Base-by-base conservation (phyloP, 129 eudicot species). In the Gnaphalium uliginosum region DNA sequence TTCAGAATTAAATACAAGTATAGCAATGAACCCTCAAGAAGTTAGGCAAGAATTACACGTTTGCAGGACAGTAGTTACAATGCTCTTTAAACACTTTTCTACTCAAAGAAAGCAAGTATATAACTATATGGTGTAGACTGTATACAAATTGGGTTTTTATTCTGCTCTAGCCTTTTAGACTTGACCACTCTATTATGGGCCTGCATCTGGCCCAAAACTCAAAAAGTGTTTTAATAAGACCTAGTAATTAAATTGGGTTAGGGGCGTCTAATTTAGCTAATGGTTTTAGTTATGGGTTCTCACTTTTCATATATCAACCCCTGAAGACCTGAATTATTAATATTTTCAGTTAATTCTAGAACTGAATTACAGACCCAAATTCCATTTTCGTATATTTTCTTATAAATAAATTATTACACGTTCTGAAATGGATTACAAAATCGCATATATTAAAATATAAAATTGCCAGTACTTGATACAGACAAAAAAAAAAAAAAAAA, bases 401-500 rank as follows among this genome's bases (percentile, higher is more conserved):
- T 24, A 21, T 61, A 0, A 26, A 25, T 25, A 2, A 56, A 26
- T 56, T 8, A 8, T 8, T 26, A 23, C 23, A 22, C 32, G 5
- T 22, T 59, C 2, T 8, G 5, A 8, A 8, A 23, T 59, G 18
- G 27, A 59, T 63, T 25, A 29, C 37, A 14, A 0, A 26, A 18
- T 11, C 48, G 56, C 11, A 17, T 73, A 61, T n/a, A n/a, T n/a
- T n/a, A n/a, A n/a, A n/a, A n/a, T n/a, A n/a, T 17, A 63, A 61
- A 75, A 61, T 75, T 75, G 15, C 4, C 62, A 29, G 5, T 63
- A 22, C 64, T 2, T 75, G 63, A 48, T 46, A 65, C 24, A 13
- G 51, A 63, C 71, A 46, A 63, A 39, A 27, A 2, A 46, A 63
- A 39, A 27, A 2, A 1, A 46, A 75, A 39, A 62, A 32, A 48